phyloP scores from a whole-genome alignment of 768 basidiomycete species.

The Tulasnella sp. region DNA sequence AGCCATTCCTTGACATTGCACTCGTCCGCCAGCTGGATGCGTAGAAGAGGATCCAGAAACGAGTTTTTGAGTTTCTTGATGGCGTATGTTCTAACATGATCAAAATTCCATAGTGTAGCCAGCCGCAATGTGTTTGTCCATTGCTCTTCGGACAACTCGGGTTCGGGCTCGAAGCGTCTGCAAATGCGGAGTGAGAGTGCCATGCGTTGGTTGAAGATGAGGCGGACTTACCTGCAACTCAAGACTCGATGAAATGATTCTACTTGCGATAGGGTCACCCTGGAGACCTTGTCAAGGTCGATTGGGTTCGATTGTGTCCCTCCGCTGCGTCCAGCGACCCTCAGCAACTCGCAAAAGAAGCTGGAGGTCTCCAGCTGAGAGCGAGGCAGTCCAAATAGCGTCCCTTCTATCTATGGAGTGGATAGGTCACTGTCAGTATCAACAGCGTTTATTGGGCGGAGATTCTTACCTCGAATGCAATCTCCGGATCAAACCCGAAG shows the following conservation, averaged over 20 bases:
- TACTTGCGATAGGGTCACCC: background rate
- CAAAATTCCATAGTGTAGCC: conserved; percentile 21
- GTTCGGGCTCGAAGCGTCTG: background rate
- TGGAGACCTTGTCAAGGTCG: background rate
- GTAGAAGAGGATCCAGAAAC: background rate
- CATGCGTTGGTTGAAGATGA: background rate
- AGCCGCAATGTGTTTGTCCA: conserved; percentile 20
- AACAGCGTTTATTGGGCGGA: background rate
- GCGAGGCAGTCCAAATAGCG: background rate
- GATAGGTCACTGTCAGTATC: too few species aligned
- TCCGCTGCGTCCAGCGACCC: background rate
- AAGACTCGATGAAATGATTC: background rate
- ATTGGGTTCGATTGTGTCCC: background rate
- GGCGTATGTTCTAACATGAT: background rate
- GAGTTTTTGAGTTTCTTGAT: background rate
- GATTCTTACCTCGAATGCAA: background rate
- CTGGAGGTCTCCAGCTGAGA: background rate
- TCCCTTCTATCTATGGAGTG: background rate
- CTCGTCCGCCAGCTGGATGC: conserved; percentile 10
- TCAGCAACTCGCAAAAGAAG: background rate
- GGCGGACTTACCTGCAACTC: background rate
- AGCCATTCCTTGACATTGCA: conserved; percentile 29
- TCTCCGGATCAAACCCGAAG: background rate
- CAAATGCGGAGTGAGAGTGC: background rate
- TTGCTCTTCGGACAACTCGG: background rate